Evolutionary conservation across 768 basidiomycete genomes (phyloP).

Genomic region (Mycena venus): DNA sequence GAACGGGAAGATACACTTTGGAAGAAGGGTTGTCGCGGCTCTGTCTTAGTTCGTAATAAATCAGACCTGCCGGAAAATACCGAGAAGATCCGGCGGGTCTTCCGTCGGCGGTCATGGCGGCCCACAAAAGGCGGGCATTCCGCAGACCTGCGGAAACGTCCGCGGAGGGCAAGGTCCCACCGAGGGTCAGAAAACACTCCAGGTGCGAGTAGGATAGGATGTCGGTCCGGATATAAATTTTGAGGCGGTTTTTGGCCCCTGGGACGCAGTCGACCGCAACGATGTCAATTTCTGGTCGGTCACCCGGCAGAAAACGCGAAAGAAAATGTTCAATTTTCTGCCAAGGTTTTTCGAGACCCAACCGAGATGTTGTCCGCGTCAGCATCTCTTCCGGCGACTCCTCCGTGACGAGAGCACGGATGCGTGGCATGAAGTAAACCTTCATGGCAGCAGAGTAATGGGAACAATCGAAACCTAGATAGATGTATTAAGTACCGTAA

Average conservation of each 20-base stretch:
- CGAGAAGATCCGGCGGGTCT: neutral
- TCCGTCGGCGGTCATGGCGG: neutral
- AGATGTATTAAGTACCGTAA: neutral
- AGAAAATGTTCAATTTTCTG: constrained; percentile 2
- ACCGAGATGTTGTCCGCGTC: neutral
- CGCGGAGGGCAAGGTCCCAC: neutral
- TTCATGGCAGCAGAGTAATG: constrained; percentile 1
- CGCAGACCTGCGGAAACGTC: neutral
- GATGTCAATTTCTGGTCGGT: constrained; percentile 17
- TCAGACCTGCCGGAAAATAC: neutral
- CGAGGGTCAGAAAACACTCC: constrained; percentile 13
- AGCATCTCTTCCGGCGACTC: constrained; percentile 4
- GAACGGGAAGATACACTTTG: constrained; percentile 22
- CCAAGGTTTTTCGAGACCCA: constrained; percentile 18
- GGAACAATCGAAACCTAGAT: neutral
- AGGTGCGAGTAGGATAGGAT: neutral
- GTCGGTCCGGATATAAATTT: constrained; percentile 20
- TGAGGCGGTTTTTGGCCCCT: constrained; percentile 10
- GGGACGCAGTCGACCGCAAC: constrained; percentile 24
- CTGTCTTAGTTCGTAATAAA: constrained; percentile 19
- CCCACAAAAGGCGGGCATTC: neutral
- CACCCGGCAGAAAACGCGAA: neutral
- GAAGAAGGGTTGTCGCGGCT: constrained; percentile 1
- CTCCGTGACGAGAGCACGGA: neutral
- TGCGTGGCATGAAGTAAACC: constrained; percentile 20